Conservation (phyloP, 768 basidiomycete species). For the Suillus brevipes region DNA sequence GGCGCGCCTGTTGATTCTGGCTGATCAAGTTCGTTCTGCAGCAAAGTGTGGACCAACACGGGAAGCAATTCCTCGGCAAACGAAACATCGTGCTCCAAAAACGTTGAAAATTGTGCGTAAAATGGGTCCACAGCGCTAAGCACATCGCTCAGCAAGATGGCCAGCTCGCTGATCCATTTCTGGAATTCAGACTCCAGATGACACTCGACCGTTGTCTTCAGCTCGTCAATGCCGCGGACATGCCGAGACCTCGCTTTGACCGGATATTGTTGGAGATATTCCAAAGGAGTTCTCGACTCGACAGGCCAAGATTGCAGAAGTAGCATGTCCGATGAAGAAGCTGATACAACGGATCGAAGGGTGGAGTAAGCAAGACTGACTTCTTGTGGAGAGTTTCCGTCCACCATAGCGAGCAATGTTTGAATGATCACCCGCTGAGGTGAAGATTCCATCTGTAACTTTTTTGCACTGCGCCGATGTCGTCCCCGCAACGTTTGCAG, state of each 20-base stretch:
- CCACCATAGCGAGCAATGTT: slow-evolving; percentile 58
- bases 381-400: slow-evolving; percentile 46
- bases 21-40: slow-evolving; percentile 38
- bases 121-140: slow-evolving; percentile 58
- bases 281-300: slow-evolving; percentile 46
- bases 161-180: slow-evolving; percentile 61
- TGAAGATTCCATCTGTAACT: slow-evolving; percentile 22
- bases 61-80: slow-evolving; percentile 76
- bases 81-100: slow-evolving; percentile 51
- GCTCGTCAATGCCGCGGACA: slow-evolving; percentile 38
- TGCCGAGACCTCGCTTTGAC: slow-evolving; percentile 35
- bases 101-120: slow-evolving; percentile 64
- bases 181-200: slow-evolving; percentile 51
- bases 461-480: slow-evolving; percentile 23
- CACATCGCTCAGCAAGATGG: slow-evolving; percentile 57
- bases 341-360: slow-evolving; percentile 57
- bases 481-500: slow-evolving; percentile 44
- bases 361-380: slow-evolving; percentile 64
- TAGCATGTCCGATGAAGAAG: slow-evolving; percentile 31
- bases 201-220: slow-evolving; percentile 30
- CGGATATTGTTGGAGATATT: slow-evolving; percentile 49
- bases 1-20: slow-evolving; percentile 4
- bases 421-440: slow-evolving; percentile 53
- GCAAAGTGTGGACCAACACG: slow-evolving; percentile 67
- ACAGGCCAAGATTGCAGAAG: slow-evolving; percentile 34